Conservation (phyloP, 805 yeast genomes). For the Soucietia sequanensis region DNA sequence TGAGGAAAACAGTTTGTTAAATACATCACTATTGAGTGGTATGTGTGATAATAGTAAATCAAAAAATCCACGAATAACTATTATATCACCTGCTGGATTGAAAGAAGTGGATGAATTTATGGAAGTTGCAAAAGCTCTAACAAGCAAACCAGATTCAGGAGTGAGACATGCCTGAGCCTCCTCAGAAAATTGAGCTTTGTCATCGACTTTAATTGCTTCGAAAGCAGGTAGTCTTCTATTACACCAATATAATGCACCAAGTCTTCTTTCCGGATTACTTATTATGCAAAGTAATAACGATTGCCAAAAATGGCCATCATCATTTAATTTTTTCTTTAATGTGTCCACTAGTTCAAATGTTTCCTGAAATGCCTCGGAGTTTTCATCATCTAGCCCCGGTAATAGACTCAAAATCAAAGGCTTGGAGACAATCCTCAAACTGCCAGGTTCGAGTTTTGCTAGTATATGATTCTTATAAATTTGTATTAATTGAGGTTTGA, state of each 20-base stretch:
- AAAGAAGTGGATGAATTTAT: slow-evolving; percentile 41
- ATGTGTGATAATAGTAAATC: slow-evolving; percentile 72
- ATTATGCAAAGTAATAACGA: slow-evolving; percentile 72
- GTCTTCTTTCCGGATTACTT: slow-evolving; percentile 72
- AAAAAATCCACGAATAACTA: slow-evolving; percentile 82
- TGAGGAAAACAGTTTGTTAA: slow-evolving; percentile 45
- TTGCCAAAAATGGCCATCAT: slow-evolving; percentile 86
- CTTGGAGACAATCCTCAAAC: slow-evolving; percentile 54
- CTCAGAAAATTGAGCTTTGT: slow-evolving; percentile 26
- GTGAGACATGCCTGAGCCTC: slow-evolving; percentile 61
- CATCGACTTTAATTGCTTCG: slow-evolving; percentile 28
- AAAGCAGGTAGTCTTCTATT: slow-evolving; percentile 64
- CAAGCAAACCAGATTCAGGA: slow-evolving; percentile 78
- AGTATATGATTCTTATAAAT: slow-evolving; percentile 58
- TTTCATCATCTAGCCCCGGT: slow-evolving; percentile 91
- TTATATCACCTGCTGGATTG: slow-evolving; percentile 49
- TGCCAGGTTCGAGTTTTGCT: slow-evolving; percentile 31
- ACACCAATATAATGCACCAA: slow-evolving; percentile 83
- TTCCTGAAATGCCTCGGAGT: slow-evolving; percentile 74
- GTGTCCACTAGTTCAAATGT: slow-evolving; percentile 59
- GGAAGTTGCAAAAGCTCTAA: slow-evolving; percentile 72
- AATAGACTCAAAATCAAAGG: slow-evolving; percentile 73
- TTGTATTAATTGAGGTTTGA: slow-evolving; percentile 72
- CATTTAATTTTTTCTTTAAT: slow-evolving; percentile 53
- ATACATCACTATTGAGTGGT: slow-evolving; percentile 59